Base-by-base conservation (phyloP, 106 monocot species). In the Phalaenopsis aphrodite region DNA sequence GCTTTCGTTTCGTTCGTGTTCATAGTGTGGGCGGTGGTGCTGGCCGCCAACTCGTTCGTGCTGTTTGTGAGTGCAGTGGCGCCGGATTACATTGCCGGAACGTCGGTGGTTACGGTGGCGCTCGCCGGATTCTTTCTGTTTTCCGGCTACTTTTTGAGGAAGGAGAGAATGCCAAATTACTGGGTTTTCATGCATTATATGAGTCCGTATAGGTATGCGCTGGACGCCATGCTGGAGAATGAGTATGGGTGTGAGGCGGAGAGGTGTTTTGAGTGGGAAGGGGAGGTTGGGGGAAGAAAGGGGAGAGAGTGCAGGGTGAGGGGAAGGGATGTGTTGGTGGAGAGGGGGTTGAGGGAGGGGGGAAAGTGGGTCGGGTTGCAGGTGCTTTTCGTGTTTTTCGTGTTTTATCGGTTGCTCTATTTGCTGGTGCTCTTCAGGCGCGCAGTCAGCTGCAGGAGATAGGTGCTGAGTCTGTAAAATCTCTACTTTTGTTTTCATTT, bases 21-120 rank as follows among this genome's bases (percentile, higher is more conserved):
- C 16, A 85, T 93, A 24, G 86, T 90, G 5, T 98, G 98, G 98
- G 87, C 85, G 23, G 85, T 93, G 42, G 86, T 98, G 10, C 87
- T 98, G n/a, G 88, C 91, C 37, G 98, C 94, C 46, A 98, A 98
- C 87, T 98, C 98, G 0, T 93, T 94, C 82, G 94, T 94, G 9
- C 90, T 98, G 10, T 89, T 98, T 84, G 45, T 98, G 0, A 94
- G 98, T 75, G 92, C 94, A 0, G 68, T 98, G 5, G 88, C 98
- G 4, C 98, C 98, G 14, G 89, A 94, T 83, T 98, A 94, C 89
- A 94, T 98, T 47, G 92, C 94, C 55, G 94, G 98, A 15, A 98
- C 91, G 45, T 90, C 92, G 19, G 83, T 94, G 55, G 79, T 98
- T 42, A 89, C 90, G n/a, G 85, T 98, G 55, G 89, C 91, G 5